Percentiles rank a stretch among this genome's conserved stretches.
Evolutionary conservation across 2,329 filamentous ascomycete genomes (phyloP).

Genomic region (Zasmidium citrigriseum): DNA sequence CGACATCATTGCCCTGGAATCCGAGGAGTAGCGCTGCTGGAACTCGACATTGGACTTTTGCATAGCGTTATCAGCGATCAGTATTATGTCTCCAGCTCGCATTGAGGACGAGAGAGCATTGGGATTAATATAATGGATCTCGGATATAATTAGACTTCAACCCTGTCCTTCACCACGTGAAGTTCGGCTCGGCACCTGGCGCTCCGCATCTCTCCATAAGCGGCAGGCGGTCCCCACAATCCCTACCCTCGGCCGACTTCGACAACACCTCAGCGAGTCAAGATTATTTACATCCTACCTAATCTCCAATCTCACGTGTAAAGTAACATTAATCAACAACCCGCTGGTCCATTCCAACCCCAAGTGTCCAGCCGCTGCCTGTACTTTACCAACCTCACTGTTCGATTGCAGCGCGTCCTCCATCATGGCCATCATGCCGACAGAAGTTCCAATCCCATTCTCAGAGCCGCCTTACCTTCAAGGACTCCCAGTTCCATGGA

Average conservation of each 20-base stretch:
- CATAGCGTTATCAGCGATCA: no score
- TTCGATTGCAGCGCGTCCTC: no score
- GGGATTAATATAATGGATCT: no score
- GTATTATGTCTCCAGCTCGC: no score
- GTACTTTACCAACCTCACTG: no score
- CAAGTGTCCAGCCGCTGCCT: no score
- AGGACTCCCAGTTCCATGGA: constrained; percentile 71
- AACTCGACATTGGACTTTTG: background rate
- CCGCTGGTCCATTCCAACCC: no score
- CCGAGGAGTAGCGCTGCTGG: background rate
- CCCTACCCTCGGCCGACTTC: background rate
- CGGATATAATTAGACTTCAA: background rate
- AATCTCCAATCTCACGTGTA: no score
- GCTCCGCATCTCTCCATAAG: background rate
- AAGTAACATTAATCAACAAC: no score
- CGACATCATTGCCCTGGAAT: constrained; percentile 55
- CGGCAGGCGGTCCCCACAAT: background rate
- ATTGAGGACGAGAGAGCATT: no score
- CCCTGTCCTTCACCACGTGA: background rate
- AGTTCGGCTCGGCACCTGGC: background rate
- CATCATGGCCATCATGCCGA: background rate
- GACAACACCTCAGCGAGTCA: background rate
- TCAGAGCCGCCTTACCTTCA: constrained; percentile 71
- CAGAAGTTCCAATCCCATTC: constrained; percentile 58
- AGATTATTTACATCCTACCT: background rate